A percentile compares a stretch with the other conserved stretches of the same genome.
Conservation (phyloP, 768 basidiomycete genomes). For the Tricholoma furcatifolium region DNA sequence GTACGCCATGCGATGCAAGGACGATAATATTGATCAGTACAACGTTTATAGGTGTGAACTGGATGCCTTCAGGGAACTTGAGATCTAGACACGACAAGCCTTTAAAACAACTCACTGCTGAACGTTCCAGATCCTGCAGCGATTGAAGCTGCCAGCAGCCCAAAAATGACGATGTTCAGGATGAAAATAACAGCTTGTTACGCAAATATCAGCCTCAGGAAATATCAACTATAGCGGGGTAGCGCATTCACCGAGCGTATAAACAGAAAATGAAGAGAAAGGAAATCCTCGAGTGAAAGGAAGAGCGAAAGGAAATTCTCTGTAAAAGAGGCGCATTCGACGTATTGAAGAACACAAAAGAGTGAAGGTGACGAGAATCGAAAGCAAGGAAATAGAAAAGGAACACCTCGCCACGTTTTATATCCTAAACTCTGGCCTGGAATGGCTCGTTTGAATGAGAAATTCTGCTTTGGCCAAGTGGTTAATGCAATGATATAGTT, state of each 20-base stretch:
- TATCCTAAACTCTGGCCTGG: too few relatives aligned
- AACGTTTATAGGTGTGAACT: conserved; percentile 15
- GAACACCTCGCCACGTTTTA: too few relatives aligned
- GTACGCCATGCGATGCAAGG: conserved; percentile 15
- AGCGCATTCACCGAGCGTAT: conserved; percentile 8
- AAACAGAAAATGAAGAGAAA: conserved; percentile 11
- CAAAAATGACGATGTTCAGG: conserved; percentile 6
- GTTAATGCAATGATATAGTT: too few relatives aligned
- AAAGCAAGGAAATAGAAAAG: too few relatives aligned
- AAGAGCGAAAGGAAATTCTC: too few relatives aligned
- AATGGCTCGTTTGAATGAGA: too few relatives aligned
- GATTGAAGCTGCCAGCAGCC: conserved; percentile 12
- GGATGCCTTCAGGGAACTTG: conserved; percentile 4
- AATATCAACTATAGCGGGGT: too few relatives aligned
- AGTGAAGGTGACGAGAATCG: too few relatives aligned
- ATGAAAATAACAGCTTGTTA: conserved; percentile 9
- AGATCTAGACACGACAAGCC: not conserved
- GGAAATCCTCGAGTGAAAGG: too few relatives aligned
- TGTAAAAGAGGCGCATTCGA: too few relatives aligned
- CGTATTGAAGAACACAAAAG: too few relatives aligned
- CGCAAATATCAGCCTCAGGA: not conserved
- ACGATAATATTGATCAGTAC: conserved; percentile 17
- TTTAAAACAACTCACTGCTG: conserved; percentile 3
- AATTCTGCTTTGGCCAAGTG: too few relatives aligned
- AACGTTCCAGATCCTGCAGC: conserved; percentile 10